phyloP scores from a whole-genome alignment of 208 protist genomes.

The Wallacemonas rigidus region DNA sequence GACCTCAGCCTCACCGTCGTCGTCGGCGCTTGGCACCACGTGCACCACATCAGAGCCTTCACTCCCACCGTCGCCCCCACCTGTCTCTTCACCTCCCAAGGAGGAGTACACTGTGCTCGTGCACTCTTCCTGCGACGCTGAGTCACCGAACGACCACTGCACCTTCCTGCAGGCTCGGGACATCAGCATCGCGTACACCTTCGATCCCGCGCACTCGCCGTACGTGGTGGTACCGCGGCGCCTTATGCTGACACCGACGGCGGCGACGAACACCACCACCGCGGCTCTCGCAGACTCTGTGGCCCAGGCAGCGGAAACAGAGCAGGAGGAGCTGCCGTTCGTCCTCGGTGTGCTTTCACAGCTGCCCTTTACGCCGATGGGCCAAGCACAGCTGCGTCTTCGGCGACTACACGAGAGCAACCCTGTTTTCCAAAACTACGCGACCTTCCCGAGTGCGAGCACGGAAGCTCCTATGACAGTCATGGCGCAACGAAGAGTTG shows the following conservation, averaged over 20 bases:
- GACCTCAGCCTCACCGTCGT: background rate
- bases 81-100: no score
- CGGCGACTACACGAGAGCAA: constrained; percentile 31
- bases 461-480: constrained; percentile 22
- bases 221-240: constrained; percentile 54
- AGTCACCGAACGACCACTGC: constrained; percentile 33
- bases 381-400: constrained; percentile 46
- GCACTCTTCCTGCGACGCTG: constrained; percentile 40
- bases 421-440: constrained; percentile 59
- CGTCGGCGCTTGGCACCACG: background rate
- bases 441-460: constrained; percentile 30
- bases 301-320: background rate
- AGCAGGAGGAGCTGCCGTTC: constrained; percentile 28
- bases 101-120: constrained; percentile 33
- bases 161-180: constrained; percentile 53
- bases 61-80: background rate
- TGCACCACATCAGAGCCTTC: background rate
- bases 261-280: background rate
- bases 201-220: constrained; percentile 48
- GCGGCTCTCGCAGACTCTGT: background rate
- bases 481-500: constrained; percentile 22
- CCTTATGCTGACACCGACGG: constrained; percentile 17
- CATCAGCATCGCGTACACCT: constrained; percentile 54
- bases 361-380: constrained; percentile 34
- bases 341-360: constrained; percentile 54